Base-by-base conservation (phyloP, 805 yeast species). In the Saccharomycopsis capsularis region DNA sequence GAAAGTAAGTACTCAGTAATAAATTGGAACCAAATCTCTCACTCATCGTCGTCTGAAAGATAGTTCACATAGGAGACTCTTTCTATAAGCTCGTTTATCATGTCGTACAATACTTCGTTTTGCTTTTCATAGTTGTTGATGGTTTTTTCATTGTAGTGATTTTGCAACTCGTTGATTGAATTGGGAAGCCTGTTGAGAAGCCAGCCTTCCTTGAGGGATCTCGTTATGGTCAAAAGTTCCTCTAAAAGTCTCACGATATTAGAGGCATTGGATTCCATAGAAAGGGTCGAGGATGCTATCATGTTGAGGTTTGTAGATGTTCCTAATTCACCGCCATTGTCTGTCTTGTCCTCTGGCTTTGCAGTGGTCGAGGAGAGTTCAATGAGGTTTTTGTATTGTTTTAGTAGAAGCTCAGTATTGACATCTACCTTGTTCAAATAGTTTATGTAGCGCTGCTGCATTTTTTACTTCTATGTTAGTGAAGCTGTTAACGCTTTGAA, bases 191-290 rank as follows among this genome's bases (percentile, higher is more conserved):
- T 32, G 32, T 53, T 50, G 24, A 53, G 42, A 23, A 53, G 32
- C 56, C 56, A 53, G 6, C 29, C 27, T 34, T 53, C 56, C 22
- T 53, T 53, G 25, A 53, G 39, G 5, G 42, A 29, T 22, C 52
- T 24, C 11, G 56, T 50, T 6, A 53, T 47, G 7, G 44, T 19
- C 42, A 53, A 38, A 21, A 53, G 40, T 34, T 53, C 56, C 25
- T 50, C 56, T 18, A 53, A 27, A 2, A 50, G 39, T 27, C 48
- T 23, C 5, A 50, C 29, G 13, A 53, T 50, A 21, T 41, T 47
- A 2, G 48, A 37, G 7, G 47, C 54, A 42, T 50, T 47, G 2
- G 48, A 38, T 25, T 53, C 56, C 2, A 53, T 30, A 11, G 51
- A 37, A 19, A 52, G 35, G 7, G 55, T 48, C 7, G 53, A 46